A percentile compares a stretch with the other conserved stretches of the same genome.
These are phyloP conservation scores for Apiotrichum mycotoxinovorans DNA, from an alignment of 1,284 basidiomycete species.

Conservation along the genomic window DNA sequence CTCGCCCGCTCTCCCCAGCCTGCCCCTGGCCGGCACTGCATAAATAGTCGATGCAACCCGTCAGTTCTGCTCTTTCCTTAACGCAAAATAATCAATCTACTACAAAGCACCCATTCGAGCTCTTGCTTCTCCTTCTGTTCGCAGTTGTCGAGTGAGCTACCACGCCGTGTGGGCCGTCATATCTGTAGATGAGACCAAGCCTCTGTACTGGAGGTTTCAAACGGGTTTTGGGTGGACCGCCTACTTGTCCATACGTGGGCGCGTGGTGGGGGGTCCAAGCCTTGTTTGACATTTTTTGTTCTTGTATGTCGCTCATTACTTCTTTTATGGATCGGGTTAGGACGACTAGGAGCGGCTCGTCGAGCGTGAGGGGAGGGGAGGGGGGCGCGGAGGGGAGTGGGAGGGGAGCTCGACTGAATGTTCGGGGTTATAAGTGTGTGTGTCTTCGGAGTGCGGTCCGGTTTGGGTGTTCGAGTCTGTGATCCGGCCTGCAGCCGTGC, in stretches of 20 bases:
- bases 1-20: not conserved
- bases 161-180: conserved; percentile 33
- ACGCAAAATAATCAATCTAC: conserved; percentile 29
- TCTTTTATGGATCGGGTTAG: not conserved
- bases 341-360: too few species aligned
- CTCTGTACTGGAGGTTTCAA: conserved; percentile 13
- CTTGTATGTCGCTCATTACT: not conserved
- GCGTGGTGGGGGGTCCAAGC: conserved; percentile 37
- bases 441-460: too few species aligned
- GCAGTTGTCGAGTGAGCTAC: conserved; percentile 11
- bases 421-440: too few species aligned
- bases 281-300: conserved; percentile 35
- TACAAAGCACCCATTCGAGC: conserved; percentile 37
- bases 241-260: conserved; percentile 3
- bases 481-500: too few species aligned
- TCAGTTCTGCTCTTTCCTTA: not conserved
- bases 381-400: too few species aligned
- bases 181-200: conserved; percentile 33
- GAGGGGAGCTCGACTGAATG: too few species aligned
- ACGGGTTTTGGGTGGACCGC: conserved; percentile 42
- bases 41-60: not conserved
- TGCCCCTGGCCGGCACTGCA: not conserved
- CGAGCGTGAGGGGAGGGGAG: too few species aligned
- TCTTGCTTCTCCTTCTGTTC: conserved; percentile 17
- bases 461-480: too few species aligned